Percentiles rank a stretch among this genome's conserved stretches.
These are phyloP conservation scores for Astragalus glycyphyllos DNA, from an alignment of 306 rosid genomes.

Conservation along the genomic window DNA sequence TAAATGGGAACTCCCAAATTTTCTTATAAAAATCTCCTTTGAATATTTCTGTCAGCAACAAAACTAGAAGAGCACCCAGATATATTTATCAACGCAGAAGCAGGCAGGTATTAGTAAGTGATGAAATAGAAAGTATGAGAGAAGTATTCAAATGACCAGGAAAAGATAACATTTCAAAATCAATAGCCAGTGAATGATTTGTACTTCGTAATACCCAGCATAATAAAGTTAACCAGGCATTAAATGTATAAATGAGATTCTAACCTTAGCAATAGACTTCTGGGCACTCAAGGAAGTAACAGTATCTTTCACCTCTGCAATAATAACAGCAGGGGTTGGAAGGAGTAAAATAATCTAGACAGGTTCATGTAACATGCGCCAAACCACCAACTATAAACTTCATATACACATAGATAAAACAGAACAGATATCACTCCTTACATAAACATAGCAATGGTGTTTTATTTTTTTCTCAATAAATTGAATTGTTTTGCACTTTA, in stretches of 20 bases:
- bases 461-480: not conserved
- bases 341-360: slow-evolving; percentile 16
- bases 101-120: not conserved
- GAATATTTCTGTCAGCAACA: slow-evolving; percentile 9
- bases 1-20: not conserved
- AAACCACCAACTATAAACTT: slow-evolving; percentile 7
- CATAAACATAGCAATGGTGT: not conserved
- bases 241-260: slow-evolving; percentile 18
- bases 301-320: slow-evolving; percentile 74
- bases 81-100: not conserved
- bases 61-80: not conserved
- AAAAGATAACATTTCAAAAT: slow-evolving; percentile 18
- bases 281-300: slow-evolving; percentile 66
- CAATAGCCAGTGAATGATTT: slow-evolving; percentile 14
- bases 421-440: slow-evolving; percentile 2
- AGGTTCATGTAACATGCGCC: not conserved
- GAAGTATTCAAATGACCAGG: not conserved
- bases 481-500: not conserved
- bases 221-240: slow-evolving; percentile 13
- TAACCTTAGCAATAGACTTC: slow-evolving; percentile 72
- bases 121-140: not conserved
- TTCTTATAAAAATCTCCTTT: not conserved
- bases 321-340: slow-evolving; percentile 33
- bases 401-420: not conserved
- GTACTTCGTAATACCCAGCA: not conserved